phyloP scores from a whole-genome alignment of 768 basidiomycete genomes.

The Leucocoprinus leucothites region DNA sequence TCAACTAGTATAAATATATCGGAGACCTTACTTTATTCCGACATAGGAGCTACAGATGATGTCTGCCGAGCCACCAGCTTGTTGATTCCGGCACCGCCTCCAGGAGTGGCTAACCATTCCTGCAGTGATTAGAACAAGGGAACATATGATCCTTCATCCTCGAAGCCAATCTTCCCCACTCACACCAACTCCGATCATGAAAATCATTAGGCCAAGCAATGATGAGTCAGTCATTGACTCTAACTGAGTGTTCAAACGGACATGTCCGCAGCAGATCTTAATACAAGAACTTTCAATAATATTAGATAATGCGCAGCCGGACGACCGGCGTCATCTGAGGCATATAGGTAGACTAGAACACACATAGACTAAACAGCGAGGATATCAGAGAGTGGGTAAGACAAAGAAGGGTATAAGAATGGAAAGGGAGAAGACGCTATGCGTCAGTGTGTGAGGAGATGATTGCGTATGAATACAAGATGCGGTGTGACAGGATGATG shows the following conservation, averaged over 20 bases:
- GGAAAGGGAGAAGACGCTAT: conserved; percentile 4
- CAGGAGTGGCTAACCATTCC: background rate
- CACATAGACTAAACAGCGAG: background rate
- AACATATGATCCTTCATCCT: too few species aligned
- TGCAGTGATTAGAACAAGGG: too few species aligned
- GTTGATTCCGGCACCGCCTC: background rate
- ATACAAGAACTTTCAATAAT: conserved; percentile 7
- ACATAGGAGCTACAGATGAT: too few species aligned
- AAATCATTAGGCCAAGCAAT: background rate
- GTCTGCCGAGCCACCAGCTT: too few species aligned
- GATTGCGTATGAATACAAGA: conserved; percentile 24
- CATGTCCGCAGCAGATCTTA: background rate
- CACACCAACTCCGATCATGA: conserved; percentile 3
- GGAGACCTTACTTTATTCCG: too few species aligned
- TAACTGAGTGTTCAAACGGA: background rate
- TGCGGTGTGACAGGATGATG: conserved; percentile 9
- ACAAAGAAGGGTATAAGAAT: background rate
- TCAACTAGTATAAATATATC: too few species aligned
- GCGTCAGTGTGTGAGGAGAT: conserved; percentile 5
- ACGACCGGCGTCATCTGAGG: background rate
- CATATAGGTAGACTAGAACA: background rate
- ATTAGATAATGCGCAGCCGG: conserved; percentile 10
- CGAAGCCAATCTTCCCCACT: background rate
- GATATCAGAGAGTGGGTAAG: background rate
- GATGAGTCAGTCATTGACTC: background rate